Conservation (phyloP, 2,329 filamentous ascomycete genomes). For the Pseudopyrenochaeta lycopersici region DNA sequence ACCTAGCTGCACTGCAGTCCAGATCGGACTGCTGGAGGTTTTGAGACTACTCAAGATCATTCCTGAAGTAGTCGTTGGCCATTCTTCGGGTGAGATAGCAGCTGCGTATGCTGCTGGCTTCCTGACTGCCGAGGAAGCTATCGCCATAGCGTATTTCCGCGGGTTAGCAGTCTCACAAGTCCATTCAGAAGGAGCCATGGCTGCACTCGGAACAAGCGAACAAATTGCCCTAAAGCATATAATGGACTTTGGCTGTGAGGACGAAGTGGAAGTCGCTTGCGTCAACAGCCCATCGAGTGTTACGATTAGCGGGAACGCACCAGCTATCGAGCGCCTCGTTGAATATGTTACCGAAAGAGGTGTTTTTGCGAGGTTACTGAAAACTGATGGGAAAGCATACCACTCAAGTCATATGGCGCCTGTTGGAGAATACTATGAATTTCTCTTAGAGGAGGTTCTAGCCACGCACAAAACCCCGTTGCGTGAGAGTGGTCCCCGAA, state of each 20-base stretch:
- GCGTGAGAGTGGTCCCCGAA: slow-evolving; percentile 23
- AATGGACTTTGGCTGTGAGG: neutral
- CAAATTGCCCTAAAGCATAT: too few relatives aligned
- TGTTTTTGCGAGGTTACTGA: slow-evolving; percentile 51
- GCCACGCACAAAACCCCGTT: slow-evolving; percentile 18
- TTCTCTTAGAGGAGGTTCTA: neutral
- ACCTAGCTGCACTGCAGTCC: slow-evolving; percentile 27
- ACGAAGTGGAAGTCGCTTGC: slow-evolving; percentile 4
- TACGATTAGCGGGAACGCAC: slow-evolving; percentile 54
- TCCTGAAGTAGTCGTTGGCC: slow-evolving; percentile 19
- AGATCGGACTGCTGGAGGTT: slow-evolving; percentile 22
- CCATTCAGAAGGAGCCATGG: slow-evolving; percentile 18
- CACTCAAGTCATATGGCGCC: slow-evolving; percentile 43
- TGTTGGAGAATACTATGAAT: neutral
- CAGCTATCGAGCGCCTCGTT: slow-evolving; percentile 44
- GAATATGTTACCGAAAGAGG: slow-evolving; percentile 46
- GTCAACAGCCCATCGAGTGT: slow-evolving; percentile 43
- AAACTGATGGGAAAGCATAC: slow-evolving; percentile 54
- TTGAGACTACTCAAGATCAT: slow-evolving; percentile 16
- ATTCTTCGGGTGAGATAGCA: slow-evolving; percentile 39
- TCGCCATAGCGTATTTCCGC: slow-evolving; percentile 22
- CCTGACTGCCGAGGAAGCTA: slow-evolving; percentile 13
- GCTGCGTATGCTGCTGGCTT: slow-evolving; percentile 36
- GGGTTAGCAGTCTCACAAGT: slow-evolving; percentile 23
- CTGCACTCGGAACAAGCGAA: slow-evolving; percentile 24